phyloP scores from a whole-genome alignment of 208 protist species.

The Leishmania lainsoni region DNA sequence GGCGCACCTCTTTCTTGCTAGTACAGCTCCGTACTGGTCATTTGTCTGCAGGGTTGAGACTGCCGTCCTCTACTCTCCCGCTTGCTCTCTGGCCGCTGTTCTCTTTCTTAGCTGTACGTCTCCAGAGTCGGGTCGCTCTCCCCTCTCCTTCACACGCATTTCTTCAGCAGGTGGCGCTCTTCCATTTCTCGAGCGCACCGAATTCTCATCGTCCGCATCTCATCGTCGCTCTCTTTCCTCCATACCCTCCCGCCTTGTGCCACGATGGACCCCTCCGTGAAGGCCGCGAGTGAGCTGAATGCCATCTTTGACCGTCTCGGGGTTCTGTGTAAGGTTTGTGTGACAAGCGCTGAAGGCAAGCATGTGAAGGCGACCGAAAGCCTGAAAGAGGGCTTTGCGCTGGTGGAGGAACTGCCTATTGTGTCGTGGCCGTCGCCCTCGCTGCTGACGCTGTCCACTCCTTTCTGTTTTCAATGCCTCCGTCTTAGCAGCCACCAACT shows the following conservation, averaged over 20 bases:
- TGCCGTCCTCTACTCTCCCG: not conserved
- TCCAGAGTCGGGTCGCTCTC: not conserved
- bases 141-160: not conserved
- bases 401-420: slow-evolving; percentile 80
- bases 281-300: slow-evolving; percentile 57
- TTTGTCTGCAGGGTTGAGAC: not conserved
- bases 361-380: slow-evolving; percentile 56
- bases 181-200: not conserved
- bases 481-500: slow-evolving; percentile 27
- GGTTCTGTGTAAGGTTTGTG: slow-evolving; percentile 56
- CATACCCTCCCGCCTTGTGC: not conserved
- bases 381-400: slow-evolving; percentile 37
- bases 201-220: not conserved
- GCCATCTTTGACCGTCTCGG: slow-evolving; percentile 54
- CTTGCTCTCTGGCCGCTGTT: not conserved
- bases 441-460: slow-evolving; percentile 36
- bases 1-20: not conserved
- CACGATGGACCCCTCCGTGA: slow-evolving; percentile 58
- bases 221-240: slow-evolving; percentile 14
- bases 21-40: not conserved
- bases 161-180: not conserved
- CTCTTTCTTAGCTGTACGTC: not conserved
- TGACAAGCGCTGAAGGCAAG: slow-evolving; percentile 56
- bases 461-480: slow-evolving; percentile 81
- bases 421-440: slow-evolving; percentile 66